Evolutionary conservation across 2,329 filamentous ascomycete species (phyloP).

Genomic region (Aspergillus fijiensis): DNA sequence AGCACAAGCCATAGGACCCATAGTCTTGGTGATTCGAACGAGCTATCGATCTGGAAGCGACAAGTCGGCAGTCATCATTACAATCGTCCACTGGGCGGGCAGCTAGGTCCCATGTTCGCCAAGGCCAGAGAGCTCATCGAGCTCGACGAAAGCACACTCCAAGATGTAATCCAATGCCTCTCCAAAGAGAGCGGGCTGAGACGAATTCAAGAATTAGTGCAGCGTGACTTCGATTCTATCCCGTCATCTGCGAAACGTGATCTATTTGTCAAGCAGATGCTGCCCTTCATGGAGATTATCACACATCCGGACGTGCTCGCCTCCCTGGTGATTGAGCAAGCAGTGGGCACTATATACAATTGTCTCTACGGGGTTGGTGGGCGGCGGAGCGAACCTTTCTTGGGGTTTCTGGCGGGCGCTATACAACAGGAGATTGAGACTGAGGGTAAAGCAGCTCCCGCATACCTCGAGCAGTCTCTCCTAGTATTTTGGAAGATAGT

Average conservation of each 20-base stretch:
- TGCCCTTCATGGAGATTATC: slow-evolving; percentile 46
- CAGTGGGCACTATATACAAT: slow-evolving; percentile 46
- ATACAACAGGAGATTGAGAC: slow-evolving; percentile 10
- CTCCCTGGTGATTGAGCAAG: slow-evolving; percentile 44
- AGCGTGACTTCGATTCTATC: slow-evolving; percentile 2
- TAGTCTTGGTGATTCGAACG: background rate
- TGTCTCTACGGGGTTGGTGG: slow-evolving; percentile 46
- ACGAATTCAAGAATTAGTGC: slow-evolving; percentile 28
- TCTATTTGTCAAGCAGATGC: slow-evolving; percentile 27
- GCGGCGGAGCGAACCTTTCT: slow-evolving; percentile 36
- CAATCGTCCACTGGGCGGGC: background rate
- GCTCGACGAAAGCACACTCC: slow-evolving; percentile 20
- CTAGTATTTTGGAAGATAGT: slow-evolving; percentile 31
- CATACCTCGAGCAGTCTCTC: slow-evolving; percentile 23
- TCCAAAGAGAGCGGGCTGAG: slow-evolving; percentile 31
- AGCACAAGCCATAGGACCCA: background rate
- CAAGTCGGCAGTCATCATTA: background rate
- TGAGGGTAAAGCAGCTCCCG: background rate
- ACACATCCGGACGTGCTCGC: slow-evolving; percentile 43
- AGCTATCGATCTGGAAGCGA: slow-evolving; percentile 10
- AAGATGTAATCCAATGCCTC: slow-evolving; percentile 31
- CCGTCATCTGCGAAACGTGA: slow-evolving; percentile 9
- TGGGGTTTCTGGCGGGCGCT: slow-evolving; percentile 28
- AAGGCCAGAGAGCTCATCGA: slow-evolving; percentile 26
- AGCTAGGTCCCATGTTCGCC: slow-evolving; percentile 24